A percentile compares a stretch with the other conserved stretches of the same genome.
Evolutionary conservation across 257 asterid genomes (phyloP).

Genomic region (Scutellaria baicalensis): DNA sequence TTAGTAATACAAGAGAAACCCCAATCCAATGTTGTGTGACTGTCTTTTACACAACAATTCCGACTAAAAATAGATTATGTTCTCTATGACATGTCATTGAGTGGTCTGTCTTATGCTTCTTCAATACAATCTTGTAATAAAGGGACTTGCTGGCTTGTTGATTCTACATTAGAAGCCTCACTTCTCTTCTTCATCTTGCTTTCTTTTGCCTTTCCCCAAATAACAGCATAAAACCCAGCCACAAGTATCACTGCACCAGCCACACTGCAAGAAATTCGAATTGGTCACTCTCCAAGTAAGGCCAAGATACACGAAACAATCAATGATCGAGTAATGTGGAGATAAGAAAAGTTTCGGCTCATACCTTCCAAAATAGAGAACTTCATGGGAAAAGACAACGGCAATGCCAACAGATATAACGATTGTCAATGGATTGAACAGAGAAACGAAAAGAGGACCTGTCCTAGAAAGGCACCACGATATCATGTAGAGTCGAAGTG

Average conservation of each 20-base stretch:
- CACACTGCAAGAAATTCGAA: conserved; percentile 27
- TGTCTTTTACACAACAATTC: neutral
- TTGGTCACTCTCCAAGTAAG: neutral
- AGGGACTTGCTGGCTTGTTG: conserved; percentile 26
- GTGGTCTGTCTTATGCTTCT: conserved; percentile 17
- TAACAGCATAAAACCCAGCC: conserved; percentile 36
- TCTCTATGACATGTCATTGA: neutral
- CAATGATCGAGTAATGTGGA: neutral
- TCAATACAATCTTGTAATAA: conserved; percentile 26
- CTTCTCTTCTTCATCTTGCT: neutral
- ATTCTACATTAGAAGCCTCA: conserved; percentile 8
- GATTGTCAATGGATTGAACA: conserved; percentile 43
- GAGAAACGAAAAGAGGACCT: conserved; percentile 57
- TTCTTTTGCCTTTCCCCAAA: conserved; percentile 46
- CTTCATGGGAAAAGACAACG: conserved; percentile 33
- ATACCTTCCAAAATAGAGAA: conserved; percentile 48
- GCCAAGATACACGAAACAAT: neutral
- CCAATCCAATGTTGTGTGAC: no score
- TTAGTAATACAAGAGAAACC: no score
- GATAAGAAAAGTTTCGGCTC: neutral
- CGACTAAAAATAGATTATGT: neutral
- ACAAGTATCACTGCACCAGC: conserved; percentile 39
- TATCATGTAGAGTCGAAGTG: conserved; percentile 39
- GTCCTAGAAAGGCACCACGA: conserved; percentile 53
- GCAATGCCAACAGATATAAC: conserved; percentile 39